Evolutionary conservation across 2,329 filamentous ascomycete species (phyloP).

Genomic region (Neonectria coccinea): DNA sequence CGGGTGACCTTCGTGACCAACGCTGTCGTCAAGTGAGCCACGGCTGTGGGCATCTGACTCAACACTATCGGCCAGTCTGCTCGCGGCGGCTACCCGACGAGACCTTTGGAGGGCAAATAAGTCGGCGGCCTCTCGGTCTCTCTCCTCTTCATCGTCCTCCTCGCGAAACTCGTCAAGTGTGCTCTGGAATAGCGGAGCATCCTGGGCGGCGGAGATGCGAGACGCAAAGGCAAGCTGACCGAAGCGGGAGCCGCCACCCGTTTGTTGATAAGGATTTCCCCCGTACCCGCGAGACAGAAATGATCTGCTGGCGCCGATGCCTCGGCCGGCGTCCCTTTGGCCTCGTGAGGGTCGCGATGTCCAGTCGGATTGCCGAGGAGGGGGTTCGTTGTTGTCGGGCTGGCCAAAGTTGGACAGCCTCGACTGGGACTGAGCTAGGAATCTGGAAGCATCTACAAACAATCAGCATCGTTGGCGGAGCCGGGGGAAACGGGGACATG

Average conservation of each 20-base stretch:
- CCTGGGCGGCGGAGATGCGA: constrained; percentile 76
- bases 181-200: constrained; percentile 95
- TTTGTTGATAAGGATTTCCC: constrained; percentile 87
- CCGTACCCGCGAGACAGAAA: constrained; percentile 60
- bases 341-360: constrained; percentile 50
- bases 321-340: constrained; percentile 49
- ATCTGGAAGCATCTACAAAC: constrained; percentile 87
- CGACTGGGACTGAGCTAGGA: constrained; percentile 96
- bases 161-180: constrained; percentile 90
- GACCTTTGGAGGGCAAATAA: constrained; percentile 92
- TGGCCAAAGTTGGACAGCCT: constrained; percentile 80
- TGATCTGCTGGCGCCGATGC: constrained; percentile 52
- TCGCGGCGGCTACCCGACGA: constrained; percentile 86
- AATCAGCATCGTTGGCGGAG: constrained; percentile 28
- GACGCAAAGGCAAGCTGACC: constrained; percentile 81
- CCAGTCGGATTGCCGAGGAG: constrained; percentile 49
- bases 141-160: constrained; percentile 92
- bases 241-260: constrained; percentile 76
- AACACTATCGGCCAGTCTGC: constrained; percentile 85
- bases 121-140: constrained; percentile 92
- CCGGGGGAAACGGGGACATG: constrained; percentile 3
- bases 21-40: constrained; percentile 51
- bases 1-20: constrained; percentile 46
- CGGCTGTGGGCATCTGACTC: constrained; percentile 73
- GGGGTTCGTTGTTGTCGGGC: constrained; percentile 58